Base-by-base conservation (phyloP, 257 asterid species). In the Penstemon barbatus region DNA sequence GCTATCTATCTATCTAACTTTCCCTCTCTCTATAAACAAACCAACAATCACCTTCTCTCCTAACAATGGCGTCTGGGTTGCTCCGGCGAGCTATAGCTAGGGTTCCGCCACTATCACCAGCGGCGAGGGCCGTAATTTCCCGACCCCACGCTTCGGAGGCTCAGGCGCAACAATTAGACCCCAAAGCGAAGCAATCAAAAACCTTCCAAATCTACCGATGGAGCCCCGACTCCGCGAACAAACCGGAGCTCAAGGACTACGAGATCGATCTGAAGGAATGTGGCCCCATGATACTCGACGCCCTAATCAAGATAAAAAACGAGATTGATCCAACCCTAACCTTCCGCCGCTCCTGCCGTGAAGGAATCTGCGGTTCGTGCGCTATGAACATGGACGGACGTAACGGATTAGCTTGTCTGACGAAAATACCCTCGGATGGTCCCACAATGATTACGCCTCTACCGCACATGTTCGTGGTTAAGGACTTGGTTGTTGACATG, bases 301-400 rank as follows among this genome's bases (percentile, higher is more conserved):
- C 98, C 2, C 78, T 92, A 8, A 89, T 92, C 76, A 92, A 92
- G 86, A 88, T 92, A 7, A 92, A 90, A 52, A 90, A 92, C 75
- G 97, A 92, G 82, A 85, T 89, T 76, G 98, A 92, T 39, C 95
- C 97, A 1, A 72, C 91, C 41, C 82, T 92, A 13, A 92, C 98
- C 56, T 92, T 92, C 79, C 86, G 97, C 9, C 84, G 98, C 57
- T 90, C 98, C 48, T 92, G 97, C 82, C 95, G 97, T 8, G 97
- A 92, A 73, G 98, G 98, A n/a, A 92, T 92, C 75, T 92, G 98
- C 69, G 98, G 98, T 3, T 92, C 98, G 33, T 92, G 98, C 76
- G 96, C 98, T 10, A 92, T 92, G 98, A 92, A 89, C 73, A 92
- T 92, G 68, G 89, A 92, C 67, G 98, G 98, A 2, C 71, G 83